These are phyloP conservation scores for Phlegmacium glaucopus DNA, from an alignment of 768 basidiomycete genomes.

Conservation along the genomic window DNA sequence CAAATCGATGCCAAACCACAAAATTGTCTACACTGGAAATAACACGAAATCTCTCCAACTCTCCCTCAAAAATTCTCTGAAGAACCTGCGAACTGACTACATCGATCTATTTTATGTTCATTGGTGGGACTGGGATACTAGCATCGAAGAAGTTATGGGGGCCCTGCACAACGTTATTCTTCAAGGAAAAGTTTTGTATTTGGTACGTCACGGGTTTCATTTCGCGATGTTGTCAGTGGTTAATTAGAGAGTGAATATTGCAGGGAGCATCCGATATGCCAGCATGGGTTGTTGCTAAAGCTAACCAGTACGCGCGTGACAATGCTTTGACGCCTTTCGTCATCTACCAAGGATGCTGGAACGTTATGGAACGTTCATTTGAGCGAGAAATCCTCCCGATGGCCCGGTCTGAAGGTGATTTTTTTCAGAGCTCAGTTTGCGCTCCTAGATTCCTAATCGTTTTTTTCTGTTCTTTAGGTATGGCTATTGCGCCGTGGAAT, in stretches of 20 bases:
- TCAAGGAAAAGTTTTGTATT: constrained; percentile 50
- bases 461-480: constrained; percentile 17
- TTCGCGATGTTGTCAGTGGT: neutral
- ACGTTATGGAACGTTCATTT: constrained; percentile 40
- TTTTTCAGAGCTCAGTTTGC: neutral
- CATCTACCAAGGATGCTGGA: constrained; percentile 51
- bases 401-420: constrained; percentile 34
- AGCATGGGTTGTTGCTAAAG: constrained; percentile 46
- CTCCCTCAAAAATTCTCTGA: constrained; percentile 40
- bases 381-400: constrained; percentile 54
- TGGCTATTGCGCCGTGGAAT: constrained; percentile 29
- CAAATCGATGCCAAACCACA: neutral
- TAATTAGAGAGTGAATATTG: too few relatives aligned
- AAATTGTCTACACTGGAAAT: constrained; percentile 17
- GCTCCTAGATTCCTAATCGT: constrained; percentile 2
- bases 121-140: constrained; percentile 51
- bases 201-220: constrained; percentile 23
- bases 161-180: constrained; percentile 48
- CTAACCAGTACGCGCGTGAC: constrained; percentile 47
- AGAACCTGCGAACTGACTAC: constrained; percentile 42
- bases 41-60: constrained; percentile 38
- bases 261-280: constrained; percentile 41
- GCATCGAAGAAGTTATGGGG: constrained; percentile 56
- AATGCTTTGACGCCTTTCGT: constrained; percentile 49
- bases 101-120: constrained; percentile 46